Evolutionary conservation across 1,139 yeast genomes (phyloP), one percentile per base, ranked within the genome.

Genomic region (Pichia sp.): DNA sequence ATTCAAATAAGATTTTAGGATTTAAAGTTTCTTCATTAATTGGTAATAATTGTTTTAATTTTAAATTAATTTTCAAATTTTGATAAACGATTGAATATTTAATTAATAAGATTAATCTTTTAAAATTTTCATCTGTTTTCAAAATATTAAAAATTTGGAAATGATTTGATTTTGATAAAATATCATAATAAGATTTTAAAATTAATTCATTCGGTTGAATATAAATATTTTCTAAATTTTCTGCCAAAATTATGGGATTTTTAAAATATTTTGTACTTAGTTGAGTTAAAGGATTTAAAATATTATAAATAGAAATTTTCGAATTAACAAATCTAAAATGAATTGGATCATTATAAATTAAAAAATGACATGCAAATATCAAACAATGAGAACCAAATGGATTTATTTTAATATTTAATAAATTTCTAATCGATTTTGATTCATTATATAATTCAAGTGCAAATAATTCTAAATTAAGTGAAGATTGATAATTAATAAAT

Each of bases 41-140:
- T 2, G 53, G 48, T 9, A 50, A 35, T 3, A 57, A 26, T 6
- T 38, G 11, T 26, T 26, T 11, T n/a, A 60, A 42, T 44, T 58
- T 53, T 33, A 3, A 49, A 34, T 26, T 26, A 8, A 63, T 40
- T 10, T 40, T 42, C 2, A 50, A 44, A 52, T 64, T 62, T 9
- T 67, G 66, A 46, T 63, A 54, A 28, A 54, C 53, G 10, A 62
- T 55, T 7, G 60, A 50, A 37, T 60, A 62, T 46, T 57, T 56
- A 30, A 64, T 55, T 30, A 59, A 50, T n/a, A 55, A 42, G 8
- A 63, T 49, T n/a, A 62, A 42, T 11, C 48, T 45, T 25, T 43
- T 48, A 32, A 58, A 57, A 7, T 45, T 42, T 8, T 46, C 47
- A 40, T 58, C 58, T 7, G 48, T 49, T 11, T 52, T 48, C 5